A percentile compares a stretch with the other conserved stretches of the same genome.
phyloP scores from a whole-genome alignment of 805 yeast genomes.

The Ogataea philodendri region DNA sequence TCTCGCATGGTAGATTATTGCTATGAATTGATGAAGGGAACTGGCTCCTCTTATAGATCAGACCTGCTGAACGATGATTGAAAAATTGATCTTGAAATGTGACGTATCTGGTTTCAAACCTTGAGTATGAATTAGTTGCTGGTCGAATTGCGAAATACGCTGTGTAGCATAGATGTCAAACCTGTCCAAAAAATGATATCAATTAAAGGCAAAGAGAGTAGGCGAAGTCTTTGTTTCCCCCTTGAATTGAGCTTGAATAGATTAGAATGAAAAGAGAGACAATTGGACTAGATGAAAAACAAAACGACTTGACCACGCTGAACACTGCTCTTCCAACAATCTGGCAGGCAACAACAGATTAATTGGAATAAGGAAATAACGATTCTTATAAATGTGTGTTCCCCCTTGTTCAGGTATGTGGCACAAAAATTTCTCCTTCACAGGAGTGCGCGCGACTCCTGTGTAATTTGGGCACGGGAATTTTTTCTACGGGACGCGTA shows the following conservation, averaged over 20 bases:
- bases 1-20: conserved; percentile 14
- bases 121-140: conserved; percentile 1
- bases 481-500: conserved; percentile 10
- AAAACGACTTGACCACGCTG: conserved; percentile 2
- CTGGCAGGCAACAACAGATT: conserved; percentile 8
- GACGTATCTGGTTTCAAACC: conserved; percentile 12
- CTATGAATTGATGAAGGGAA: neutral
- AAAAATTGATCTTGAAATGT: conserved; percentile 9
- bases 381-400: conserved; percentile 12
- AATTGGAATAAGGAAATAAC: conserved; percentile 6
- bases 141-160: conserved; percentile 6
- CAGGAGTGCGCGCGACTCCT: conserved; percentile 13
- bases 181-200: conserved; percentile 2
- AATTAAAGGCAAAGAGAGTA: neutral
- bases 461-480: conserved; percentile 10
- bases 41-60: conserved; percentile 10
- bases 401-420: conserved; percentile 13
- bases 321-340: conserved; percentile 8
- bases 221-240: conserved; percentile 10
- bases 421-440: conserved; percentile 12
- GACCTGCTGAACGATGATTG: conserved; percentile 13
- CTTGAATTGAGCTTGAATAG: conserved; percentile 1
- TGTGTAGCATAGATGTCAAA: conserved; percentile 13
- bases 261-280: conserved; percentile 1
- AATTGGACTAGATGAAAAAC: conserved; percentile 3